Percentiles rank a stretch among this genome's conserved stretches.
These are phyloP conservation scores for Elaeis oleifera DNA, from an alignment of 202 grass and related monocot species.

Conservation along the genomic window DNA sequence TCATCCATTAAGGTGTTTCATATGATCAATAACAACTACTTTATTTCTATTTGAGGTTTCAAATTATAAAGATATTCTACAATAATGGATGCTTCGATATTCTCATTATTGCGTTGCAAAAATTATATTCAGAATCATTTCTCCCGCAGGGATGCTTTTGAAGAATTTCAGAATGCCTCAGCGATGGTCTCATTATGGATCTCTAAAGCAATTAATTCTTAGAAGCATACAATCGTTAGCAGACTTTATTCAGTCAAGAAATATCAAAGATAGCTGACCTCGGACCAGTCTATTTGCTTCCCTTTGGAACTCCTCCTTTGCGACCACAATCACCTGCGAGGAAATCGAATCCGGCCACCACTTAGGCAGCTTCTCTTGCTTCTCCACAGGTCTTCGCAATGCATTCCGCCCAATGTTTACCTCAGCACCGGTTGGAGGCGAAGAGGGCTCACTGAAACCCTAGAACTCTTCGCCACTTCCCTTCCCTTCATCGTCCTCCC, in stretches of 20 bases:
- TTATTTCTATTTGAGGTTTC: too few relatives aligned
- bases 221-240: too few relatives aligned
- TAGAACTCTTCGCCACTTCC: neutral
- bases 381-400: slow-evolving; percentile 12
- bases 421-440: neutral
- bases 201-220: too few relatives aligned
- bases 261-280: slow-evolving; percentile 35
- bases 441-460: slow-evolving; percentile 22
- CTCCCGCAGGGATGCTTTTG: too few relatives aligned
- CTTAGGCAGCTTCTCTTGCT: slow-evolving; percentile 25
- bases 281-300: slow-evolving; percentile 69
- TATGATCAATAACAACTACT: too few relatives aligned
- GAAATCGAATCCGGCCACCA: slow-evolving; percentile 43
- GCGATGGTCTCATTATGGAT: too few relatives aligned
- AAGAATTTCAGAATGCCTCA: too few relatives aligned
- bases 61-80: too few relatives aligned
- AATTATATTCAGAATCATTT: too few relatives aligned
- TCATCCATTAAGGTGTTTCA: too few relatives aligned
- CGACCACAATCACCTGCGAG: slow-evolving; percentile 1
- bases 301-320: slow-evolving; percentile 22
- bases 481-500: slow-evolving; percentile 16
- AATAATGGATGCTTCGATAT: too few relatives aligned
- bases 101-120: too few relatives aligned
- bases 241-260: slow-evolving; percentile 3
- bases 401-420: slow-evolving; percentile 11